phyloP scores from a whole-genome alignment of 129 eudicot genomes.

The Centaurea solstitialis region DNA sequence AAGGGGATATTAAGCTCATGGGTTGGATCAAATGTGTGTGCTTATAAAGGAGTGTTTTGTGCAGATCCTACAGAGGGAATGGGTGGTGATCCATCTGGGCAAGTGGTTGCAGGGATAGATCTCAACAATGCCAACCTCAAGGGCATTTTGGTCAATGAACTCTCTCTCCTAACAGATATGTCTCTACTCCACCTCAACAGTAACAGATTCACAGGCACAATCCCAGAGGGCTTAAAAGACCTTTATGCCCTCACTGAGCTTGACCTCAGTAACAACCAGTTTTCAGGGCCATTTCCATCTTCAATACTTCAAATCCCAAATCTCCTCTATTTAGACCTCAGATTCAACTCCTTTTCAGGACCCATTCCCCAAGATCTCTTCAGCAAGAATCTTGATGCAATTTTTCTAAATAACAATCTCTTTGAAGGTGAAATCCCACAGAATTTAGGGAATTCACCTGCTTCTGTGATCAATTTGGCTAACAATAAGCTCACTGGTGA shows the following conservation, averaged over 20 bases:
- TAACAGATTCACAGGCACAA: conserved; percentile 73
- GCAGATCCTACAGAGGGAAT: conserved; percentile 44
- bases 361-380: conserved; percentile 74
- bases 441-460: conserved; percentile 79
- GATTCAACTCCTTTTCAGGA: conserved; percentile 74
- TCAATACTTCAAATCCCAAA: conserved; percentile 51
- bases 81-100: conserved; percentile 58
- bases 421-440: conserved; percentile 71
- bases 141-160: conserved; percentile 70
- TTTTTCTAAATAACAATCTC: conserved; percentile 71
- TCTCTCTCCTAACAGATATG: conserved; percentile 61
- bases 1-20: conserved; percentile 57
- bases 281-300: conserved; percentile 76
- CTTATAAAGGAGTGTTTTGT: conserved; percentile 79
- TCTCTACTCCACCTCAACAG: conserved; percentile 80
- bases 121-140: conserved; percentile 83
- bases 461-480: conserved; percentile 88
- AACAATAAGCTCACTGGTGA: conserved; percentile 72
- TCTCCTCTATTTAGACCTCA: conserved; percentile 77
- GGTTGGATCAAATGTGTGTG: conserved; percentile 92
- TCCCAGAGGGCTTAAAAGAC: conserved; percentile 56
- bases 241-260: conserved; percentile 69
- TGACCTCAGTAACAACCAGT: conserved; percentile 85
- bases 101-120: conserved; percentile 77
- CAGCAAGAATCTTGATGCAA: conserved; percentile 74